A percentile compares a stretch with the other conserved stretches of the same genome.
Evolutionary conservation across 176 grass and related monocot genomes (phyloP).

Genomic region (Hsuehochloa calcarea): DNA sequence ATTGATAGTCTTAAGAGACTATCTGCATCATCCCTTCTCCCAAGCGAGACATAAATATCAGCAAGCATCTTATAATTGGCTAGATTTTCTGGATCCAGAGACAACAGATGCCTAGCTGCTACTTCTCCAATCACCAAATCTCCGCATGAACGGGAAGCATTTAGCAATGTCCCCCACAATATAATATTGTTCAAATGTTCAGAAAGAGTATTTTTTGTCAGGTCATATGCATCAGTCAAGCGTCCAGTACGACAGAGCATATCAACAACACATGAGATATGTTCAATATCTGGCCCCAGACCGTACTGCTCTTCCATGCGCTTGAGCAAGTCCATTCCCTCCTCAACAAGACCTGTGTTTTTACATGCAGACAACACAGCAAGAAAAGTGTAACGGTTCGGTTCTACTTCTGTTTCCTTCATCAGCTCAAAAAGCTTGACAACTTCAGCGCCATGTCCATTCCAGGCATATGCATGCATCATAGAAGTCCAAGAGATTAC

Average conservation of each 20-base stretch:
- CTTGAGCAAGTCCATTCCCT: conserved; percentile 52
- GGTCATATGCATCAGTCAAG: conserved; percentile 58
- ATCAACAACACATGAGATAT: conserved; percentile 68
- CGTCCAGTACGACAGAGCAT: conserved; percentile 53
- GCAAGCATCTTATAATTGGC: conserved; percentile 75
- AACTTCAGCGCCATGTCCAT: conserved; percentile 45
- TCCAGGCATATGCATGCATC: conserved; percentile 74
- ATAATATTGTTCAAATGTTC: conserved; percentile 13
- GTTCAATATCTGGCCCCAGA: conserved; percentile 50
- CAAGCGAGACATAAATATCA: conserved; percentile 67
- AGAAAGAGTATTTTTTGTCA: conserved; percentile 37
- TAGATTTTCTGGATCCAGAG: conserved; percentile 60
- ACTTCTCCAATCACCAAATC: conserved; percentile 56
- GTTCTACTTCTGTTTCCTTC: conserved; percentile 48
- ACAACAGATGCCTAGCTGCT: conserved; percentile 50
- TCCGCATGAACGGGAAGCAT: conserved; percentile 49
- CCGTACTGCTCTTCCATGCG: conserved; percentile 64
- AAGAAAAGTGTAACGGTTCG: conserved; percentile 67
- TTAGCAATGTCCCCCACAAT: conserved; percentile 62
- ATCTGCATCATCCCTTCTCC: conserved; percentile 55
- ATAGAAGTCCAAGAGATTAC: conserved; percentile 76
- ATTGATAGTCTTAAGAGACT: conserved; percentile 33
- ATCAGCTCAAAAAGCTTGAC: conserved; percentile 57
- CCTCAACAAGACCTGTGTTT: conserved; percentile 65
- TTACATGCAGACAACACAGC: conserved; percentile 56